Conservation (phyloP, 2,329 filamentous ascomycete species). For the Clonostachys chloroleuca region DNA sequence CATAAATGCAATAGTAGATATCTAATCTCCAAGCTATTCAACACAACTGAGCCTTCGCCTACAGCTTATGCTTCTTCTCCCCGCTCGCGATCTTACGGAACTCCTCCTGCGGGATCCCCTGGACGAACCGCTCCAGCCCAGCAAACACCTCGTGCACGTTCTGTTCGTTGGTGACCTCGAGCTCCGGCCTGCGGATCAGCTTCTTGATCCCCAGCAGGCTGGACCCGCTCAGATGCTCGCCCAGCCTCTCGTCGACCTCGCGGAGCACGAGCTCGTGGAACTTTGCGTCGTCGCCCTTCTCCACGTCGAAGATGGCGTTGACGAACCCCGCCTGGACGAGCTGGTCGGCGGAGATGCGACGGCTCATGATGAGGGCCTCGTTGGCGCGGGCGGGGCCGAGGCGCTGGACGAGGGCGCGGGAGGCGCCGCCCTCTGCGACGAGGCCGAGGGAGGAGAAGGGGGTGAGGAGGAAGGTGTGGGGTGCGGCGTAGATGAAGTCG, state of each 20-base stretch:
- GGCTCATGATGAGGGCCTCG: slow-evolving; percentile 90
- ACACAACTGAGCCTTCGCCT: slow-evolving; percentile 9
- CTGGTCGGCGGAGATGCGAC: slow-evolving; percentile 68
- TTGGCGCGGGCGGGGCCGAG: slow-evolving; percentile 80
- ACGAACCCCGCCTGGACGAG: slow-evolving; percentile 76
- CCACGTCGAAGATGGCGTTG: slow-evolving; percentile 69
- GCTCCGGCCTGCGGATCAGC: slow-evolving; percentile 70
- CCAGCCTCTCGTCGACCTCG: slow-evolving; percentile 79
- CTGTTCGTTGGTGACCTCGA: slow-evolving; percentile 68
- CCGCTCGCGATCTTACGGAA: slow-evolving; percentile 81
- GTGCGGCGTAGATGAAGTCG: slow-evolving; percentile 88
- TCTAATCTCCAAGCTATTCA: neutral
- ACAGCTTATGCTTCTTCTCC: slow-evolving; percentile 94
- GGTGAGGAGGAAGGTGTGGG: slow-evolving; percentile 79
- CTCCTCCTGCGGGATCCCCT: slow-evolving; percentile 80
- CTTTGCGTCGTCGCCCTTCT: slow-evolving; percentile 57
- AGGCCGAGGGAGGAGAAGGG: slow-evolving; percentile 89
- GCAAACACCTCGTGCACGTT: slow-evolving; percentile 83
- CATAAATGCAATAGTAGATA: too few species aligned
- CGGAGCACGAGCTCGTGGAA: slow-evolving; percentile 69
- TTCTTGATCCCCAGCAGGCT: slow-evolving; percentile 82
- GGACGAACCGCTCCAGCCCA: slow-evolving; percentile 75
- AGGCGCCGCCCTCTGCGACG: slow-evolving; percentile 83
- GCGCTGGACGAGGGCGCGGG: slow-evolving; percentile 71
- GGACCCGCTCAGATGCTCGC: slow-evolving; percentile 73